A percentile compares a stretch with the other conserved stretches of the same genome.
Evolutionary conservation across 2,329 filamentous ascomycete species (phyloP).

Genomic region (Cordyceps fumosorosea): DNA sequence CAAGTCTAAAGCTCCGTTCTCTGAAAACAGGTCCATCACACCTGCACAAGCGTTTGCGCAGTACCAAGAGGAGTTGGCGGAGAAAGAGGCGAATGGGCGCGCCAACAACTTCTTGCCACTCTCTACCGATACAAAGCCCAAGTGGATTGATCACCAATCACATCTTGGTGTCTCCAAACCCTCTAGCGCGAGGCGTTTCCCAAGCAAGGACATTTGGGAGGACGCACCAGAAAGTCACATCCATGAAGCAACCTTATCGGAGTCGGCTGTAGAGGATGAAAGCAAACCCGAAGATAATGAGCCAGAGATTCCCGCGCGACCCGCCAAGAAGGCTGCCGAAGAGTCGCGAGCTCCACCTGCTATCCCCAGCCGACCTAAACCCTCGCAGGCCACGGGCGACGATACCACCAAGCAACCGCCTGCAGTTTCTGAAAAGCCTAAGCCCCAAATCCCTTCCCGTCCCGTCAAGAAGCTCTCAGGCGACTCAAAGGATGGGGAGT

Average conservation of each 20-base stretch:
- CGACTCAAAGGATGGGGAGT: constrained; percentile 35
- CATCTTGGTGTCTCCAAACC: constrained; percentile 48
- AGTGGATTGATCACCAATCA: constrained; percentile 40
- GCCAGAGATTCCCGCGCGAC: constrained; percentile 26
- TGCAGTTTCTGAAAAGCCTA: constrained; percentile 45
- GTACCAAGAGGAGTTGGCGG: constrained; percentile 47
- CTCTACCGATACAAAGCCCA: constrained; percentile 27
- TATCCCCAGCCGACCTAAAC: constrained; percentile 49
- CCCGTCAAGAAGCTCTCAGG: constrained; percentile 46
- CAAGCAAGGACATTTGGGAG: constrained; percentile 91
- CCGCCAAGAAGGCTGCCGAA: constrained; percentile 32
- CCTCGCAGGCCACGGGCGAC: constrained; percentile 34
- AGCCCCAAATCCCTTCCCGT: constrained; percentile 55
- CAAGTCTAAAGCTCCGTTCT: constrained; percentile 22
- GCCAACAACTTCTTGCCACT: constrained; percentile 24
- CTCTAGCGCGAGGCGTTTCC: constrained; percentile 64
- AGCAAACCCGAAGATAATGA: constrained; percentile 19
- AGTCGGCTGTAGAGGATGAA: constrained; percentile 23
- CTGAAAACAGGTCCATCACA: constrained; percentile 40
- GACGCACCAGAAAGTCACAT: constrained; percentile 79
- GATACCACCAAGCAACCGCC: constrained; percentile 33
- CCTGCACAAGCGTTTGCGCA: constrained; percentile 60
- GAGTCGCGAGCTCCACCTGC: constrained; percentile 32
- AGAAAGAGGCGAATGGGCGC: constrained; percentile 20
- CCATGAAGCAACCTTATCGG: constrained; percentile 66